Percentiles rank a stretch among this genome's conserved stretches.
phyloP scores from a whole-genome alignment of 163 green algal genomes.

The Scenedesmus sp. region DNA sequence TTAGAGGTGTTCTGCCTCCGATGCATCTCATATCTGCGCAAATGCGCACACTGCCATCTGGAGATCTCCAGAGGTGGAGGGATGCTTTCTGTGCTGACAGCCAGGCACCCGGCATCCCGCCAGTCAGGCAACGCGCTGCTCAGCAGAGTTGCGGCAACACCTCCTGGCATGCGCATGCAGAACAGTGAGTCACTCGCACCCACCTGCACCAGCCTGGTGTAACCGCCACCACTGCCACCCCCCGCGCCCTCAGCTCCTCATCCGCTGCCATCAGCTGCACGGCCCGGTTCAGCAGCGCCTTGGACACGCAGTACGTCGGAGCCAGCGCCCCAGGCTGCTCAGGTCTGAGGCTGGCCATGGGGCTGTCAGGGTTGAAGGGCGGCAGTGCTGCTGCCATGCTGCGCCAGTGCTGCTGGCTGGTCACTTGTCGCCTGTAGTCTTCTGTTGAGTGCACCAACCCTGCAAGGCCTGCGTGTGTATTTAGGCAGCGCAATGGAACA shows the following conservation, averaged over 20 bases:
- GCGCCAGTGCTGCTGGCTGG: background rate
- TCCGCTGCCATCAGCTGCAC: slow-evolving; percentile 42
- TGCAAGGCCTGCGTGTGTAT: background rate
- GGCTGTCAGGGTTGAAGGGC: background rate
- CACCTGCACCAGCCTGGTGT: slow-evolving; percentile 51
- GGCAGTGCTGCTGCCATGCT: background rate
- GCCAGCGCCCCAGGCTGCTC: background rate
- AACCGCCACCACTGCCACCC: background rate
- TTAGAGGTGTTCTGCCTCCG: too few relatives aligned
- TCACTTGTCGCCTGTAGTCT: background rate
- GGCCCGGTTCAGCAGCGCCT: background rate
- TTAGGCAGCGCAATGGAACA: too few relatives aligned
- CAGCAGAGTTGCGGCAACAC: too few relatives aligned
- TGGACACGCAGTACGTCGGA: background rate
- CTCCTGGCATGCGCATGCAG: background rate
- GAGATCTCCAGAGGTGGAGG: too few relatives aligned
- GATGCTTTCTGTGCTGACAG: too few relatives aligned
- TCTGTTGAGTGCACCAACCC: background rate
- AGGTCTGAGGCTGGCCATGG: background rate
- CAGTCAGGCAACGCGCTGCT: too few relatives aligned
- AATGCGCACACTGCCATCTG: too few relatives aligned
- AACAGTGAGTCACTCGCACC: background rate
- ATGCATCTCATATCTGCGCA: too few relatives aligned
- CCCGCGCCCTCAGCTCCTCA: background rate
- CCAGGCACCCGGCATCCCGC: too few relatives aligned